A percentile compares a stretch with the other conserved stretches of the same genome.
These are phyloP conservation scores for Colletotrichum noveboracense DNA, from an alignment of 2,329 filamentous ascomycete species.

Conservation along the genomic window DNA sequence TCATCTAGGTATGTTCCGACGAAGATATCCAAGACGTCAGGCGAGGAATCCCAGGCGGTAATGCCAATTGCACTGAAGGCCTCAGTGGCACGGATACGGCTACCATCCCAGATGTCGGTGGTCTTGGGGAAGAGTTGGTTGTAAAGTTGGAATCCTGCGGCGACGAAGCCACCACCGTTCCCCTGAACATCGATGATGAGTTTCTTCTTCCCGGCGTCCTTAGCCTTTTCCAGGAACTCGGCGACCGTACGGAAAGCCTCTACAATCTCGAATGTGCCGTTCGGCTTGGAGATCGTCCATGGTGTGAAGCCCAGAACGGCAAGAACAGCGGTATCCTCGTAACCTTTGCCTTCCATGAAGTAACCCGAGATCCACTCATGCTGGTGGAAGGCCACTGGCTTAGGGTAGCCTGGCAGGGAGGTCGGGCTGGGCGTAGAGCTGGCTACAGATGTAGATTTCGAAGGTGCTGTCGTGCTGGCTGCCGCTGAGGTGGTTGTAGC, in stretches of 20 bases:
- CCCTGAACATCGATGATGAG: constrained; percentile 68
- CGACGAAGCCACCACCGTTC: constrained; percentile 63
- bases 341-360: constrained; percentile 31
- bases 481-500: not conserved
- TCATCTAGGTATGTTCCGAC: constrained; percentile 25
- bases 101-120: constrained; percentile 16
- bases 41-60: not conserved
- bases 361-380: constrained; percentile 29
- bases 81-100: constrained; percentile 21
- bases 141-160: constrained; percentile 54
- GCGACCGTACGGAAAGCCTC: constrained; percentile 29
- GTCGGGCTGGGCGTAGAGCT: not conserved
- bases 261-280: constrained; percentile 7
- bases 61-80: constrained; percentile 18
- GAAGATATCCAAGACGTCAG: not conserved
- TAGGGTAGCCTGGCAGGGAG: constrained; percentile 28
- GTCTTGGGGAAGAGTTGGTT: constrained; percentile 38
- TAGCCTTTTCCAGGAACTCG: constrained; percentile 50
- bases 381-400: constrained; percentile 26
- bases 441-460: not conserved
- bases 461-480: not conserved
- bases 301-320: constrained; percentile 27
- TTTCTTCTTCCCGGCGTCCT: constrained; percentile 56
- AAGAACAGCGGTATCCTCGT: constrained; percentile 32
- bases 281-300: not conserved